Evolutionary conservation across 768 basidiomycete genomes (phyloP), one percentile per base, ranked within the genome.

Genomic region (Lactarius akahatsu): DNA sequence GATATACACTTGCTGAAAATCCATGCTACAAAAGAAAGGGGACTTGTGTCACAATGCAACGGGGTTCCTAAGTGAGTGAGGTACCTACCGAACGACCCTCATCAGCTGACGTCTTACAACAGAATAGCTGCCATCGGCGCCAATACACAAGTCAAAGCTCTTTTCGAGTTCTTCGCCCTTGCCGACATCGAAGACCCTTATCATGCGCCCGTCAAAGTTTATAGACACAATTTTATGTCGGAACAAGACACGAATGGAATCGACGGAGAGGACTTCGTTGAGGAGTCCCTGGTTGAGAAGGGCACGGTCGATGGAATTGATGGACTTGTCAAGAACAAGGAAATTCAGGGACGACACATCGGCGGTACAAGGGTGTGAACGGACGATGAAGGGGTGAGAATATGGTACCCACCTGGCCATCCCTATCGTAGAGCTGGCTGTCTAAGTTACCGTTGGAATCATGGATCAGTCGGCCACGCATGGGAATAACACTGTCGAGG

Each of bases 391-490:
- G 34, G 62, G 59, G 68, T 50, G 58, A 68, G 40, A 59, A 62
- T 26, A 71, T 32, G 56, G 52, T 26, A 77, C 86, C 74, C 72
- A 90, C 94, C 86, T 95, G 92, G 73, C 91, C 91, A 75, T 92
- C 82, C 74, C 84, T 87, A 77, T 96, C 96, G 77, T 97, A 97
- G 60, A 80, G 77, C 79, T 96, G 94, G 71, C 93, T 94, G 73
- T 92, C 86, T 70, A 85, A 81, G 71, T 83, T 83, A 65, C 92
- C 91, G 71, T 85, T 79, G 67, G 75, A 73, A 72, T 87, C 85
- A 79, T 98, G 96, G 70, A 98, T 93, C 94, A 98, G 96, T 59
- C 96, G 85, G 54, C 94, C 96, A 72, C 83, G 86, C 94, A 98
- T 96, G 71, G 95, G 95, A 77, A 98, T 95, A 47, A 88, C 89